phyloP scores from a whole-genome alignment of 2,329 filamentous ascomycete species.

The Keithomyces neogunnii region DNA sequence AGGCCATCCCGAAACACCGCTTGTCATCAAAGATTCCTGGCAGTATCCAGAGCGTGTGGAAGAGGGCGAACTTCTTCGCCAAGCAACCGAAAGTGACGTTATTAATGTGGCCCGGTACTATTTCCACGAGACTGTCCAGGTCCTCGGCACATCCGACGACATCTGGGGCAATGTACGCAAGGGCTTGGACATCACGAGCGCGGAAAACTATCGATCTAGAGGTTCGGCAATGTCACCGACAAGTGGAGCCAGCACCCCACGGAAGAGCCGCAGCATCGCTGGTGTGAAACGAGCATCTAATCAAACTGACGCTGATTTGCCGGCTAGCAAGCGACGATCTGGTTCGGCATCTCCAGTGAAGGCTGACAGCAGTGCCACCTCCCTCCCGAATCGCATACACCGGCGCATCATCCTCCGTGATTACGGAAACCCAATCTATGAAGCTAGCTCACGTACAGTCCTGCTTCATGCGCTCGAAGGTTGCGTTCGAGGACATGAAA shows the following conservation, averaged over 20 bases:
- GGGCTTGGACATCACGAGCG: background rate
- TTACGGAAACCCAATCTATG: slow-evolving; percentile 32
- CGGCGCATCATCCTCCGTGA: slow-evolving; percentile 30
- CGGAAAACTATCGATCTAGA: background rate
- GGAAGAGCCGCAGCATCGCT: slow-evolving; percentile 10
- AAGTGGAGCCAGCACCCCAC: no score
- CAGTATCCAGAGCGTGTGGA: slow-evolving; percentile 24
- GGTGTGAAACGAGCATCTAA: slow-evolving; percentile 19
- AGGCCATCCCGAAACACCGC: slow-evolving; percentile 17
- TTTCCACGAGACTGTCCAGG: slow-evolving; percentile 30
- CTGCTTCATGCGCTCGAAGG: slow-evolving; percentile 27
- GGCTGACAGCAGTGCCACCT: slow-evolving; percentile 3
- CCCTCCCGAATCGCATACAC: slow-evolving; percentile 26
- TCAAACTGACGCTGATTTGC: slow-evolving; percentile 14
- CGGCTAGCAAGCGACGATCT: slow-evolving; percentile 21
- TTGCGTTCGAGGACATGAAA: slow-evolving; percentile 29
- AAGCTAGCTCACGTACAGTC: slow-evolving; percentile 25
- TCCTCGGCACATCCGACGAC: slow-evolving; percentile 24
- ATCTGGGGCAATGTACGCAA: background rate
- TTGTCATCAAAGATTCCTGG: slow-evolving; percentile 35
- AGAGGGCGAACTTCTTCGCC: slow-evolving; percentile 29
- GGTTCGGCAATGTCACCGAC: background rate
- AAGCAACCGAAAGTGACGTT: slow-evolving; percentile 26
- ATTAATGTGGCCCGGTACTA: slow-evolving; percentile 33
- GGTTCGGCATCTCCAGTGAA: slow-evolving; percentile 19